Evolutionary conservation across 208 protist genomes (phyloP), one percentile per base, ranked within the genome.

Genomic region (Blechomonas ayalai): DNA sequence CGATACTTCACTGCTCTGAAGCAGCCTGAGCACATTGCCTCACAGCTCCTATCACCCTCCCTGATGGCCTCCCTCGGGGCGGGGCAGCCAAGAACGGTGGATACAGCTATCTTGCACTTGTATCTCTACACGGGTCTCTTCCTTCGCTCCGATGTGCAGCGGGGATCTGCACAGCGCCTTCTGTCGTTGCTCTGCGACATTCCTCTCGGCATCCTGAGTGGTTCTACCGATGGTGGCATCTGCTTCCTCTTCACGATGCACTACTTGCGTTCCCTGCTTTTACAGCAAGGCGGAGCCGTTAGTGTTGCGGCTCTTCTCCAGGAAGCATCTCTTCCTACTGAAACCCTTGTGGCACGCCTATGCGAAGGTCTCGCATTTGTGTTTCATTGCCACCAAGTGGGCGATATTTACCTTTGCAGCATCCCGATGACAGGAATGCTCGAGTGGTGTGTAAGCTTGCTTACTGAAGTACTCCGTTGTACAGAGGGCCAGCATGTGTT

Each of bases 91-190:
- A n/a, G 16, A 16, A 42, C 16, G 16, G 37, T 42, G 37, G 37
- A 42, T 8, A 42, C 37, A n/a, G 37, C 37, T 16, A 42, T 16
- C 23, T 42, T 19, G n/a, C n/a, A n/a, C n/a, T n/a, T n/a, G 13
- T 42, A 71, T 27, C 38, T 56, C 27, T 55, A 36, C 39, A n/a
- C 44, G 12, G 28, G 40, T n/a, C 27, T 41, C 2, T 5, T 64
- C n/a, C 32, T 31, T 13, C 18, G 40, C 10, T 45, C 43, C 3
- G 27, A 52, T n/a, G n/a, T n/a, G n/a, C n/a, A n/a, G n/a, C n/a
- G n/a, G n/a, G n/a, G 48, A 24, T 49, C 57, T 13, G 37, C 26
- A 23, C 57, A 57, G 39, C 50, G 49, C 12, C 57, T 71, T 23
- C 33, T 36, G 4, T 18, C 43, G 3, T 7, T 32, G 10, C 2